Percentiles rank a stretch among this genome's conserved stretches.
These are phyloP conservation scores for Ophiostoma himal-ulmi DNA, from an alignment of 2,329 filamentous ascomycete genomes.

Conservation along the genomic window DNA sequence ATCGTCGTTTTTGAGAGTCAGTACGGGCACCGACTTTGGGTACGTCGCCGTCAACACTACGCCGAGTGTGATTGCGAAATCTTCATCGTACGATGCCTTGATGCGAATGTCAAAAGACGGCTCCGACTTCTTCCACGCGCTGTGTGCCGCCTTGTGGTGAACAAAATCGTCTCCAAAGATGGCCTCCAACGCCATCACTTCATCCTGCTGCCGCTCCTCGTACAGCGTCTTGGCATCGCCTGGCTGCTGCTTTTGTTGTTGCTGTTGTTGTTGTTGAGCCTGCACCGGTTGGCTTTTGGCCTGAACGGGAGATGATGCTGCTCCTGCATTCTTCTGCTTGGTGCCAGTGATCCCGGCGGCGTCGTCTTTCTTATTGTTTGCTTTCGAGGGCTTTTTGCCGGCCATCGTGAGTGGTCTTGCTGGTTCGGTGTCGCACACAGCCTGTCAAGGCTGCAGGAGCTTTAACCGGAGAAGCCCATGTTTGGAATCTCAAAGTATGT, in stretches of 20 bases:
- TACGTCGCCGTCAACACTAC: slow-evolving; percentile 86
- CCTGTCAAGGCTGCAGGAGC: slow-evolving; percentile 43
- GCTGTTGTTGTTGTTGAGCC: slow-evolving; percentile 24
- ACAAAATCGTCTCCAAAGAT: slow-evolving; percentile 89
- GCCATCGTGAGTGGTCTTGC: slow-evolving; percentile 41
- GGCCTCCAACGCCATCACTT: slow-evolving; percentile 75
- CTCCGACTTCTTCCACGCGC: slow-evolving; percentile 88
- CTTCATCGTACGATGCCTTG: slow-evolving; percentile 65
- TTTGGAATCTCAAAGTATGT: neutral
- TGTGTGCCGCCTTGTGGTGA: slow-evolving; percentile 61
- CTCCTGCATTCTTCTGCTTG: slow-evolving; percentile 30
- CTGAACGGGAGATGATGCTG: neutral
- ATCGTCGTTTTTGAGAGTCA: slow-evolving; percentile 60
- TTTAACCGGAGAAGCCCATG: slow-evolving; percentile 45
- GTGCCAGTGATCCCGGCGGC: slow-evolving; percentile 50
- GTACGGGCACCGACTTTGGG: slow-evolving; percentile 71
- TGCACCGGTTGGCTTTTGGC: slow-evolving; percentile 6
- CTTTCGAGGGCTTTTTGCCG: slow-evolving; percentile 46
- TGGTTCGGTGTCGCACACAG: slow-evolving; percentile 42
- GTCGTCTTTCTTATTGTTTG: slow-evolving; percentile 34
- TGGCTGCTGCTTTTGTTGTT: slow-evolving; percentile 25
- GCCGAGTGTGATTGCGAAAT: slow-evolving; percentile 64
- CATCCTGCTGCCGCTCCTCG: slow-evolving; percentile 78
- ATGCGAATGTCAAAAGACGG: slow-evolving; percentile 76
- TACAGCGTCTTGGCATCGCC: slow-evolving; percentile 55